phyloP scores from a whole-genome alignment of 164 flowering plant species.

The Tetrastigma voinierianum region DNA sequence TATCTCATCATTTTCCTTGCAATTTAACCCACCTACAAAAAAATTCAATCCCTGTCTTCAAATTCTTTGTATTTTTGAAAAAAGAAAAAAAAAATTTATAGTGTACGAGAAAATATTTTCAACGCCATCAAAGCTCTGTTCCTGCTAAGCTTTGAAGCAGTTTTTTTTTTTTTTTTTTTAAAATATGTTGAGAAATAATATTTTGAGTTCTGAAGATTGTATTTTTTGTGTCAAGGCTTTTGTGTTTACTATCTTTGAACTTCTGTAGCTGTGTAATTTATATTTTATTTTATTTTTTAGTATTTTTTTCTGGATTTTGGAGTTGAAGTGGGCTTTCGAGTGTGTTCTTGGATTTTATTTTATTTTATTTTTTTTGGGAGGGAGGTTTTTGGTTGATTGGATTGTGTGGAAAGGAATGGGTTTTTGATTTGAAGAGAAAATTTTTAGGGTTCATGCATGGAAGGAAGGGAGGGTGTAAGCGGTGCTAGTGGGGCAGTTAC shows the following conservation, averaged over 20 bases:
- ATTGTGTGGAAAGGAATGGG: constrained; percentile 9
- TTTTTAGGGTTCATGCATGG: constrained; percentile 39
- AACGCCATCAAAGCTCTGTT: constrained; percentile 10
- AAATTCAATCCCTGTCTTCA: background rate
- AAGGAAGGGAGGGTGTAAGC: constrained; percentile 48
- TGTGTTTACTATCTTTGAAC: background rate
- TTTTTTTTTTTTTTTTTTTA: no score
- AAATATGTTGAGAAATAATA: no score
- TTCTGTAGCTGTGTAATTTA: background rate
- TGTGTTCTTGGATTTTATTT: background rate
- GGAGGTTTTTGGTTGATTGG: constrained; percentile 1
- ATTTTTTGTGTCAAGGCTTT: constrained; percentile 3
- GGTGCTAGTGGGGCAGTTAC: constrained; percentile 61
- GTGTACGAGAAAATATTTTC: no score
- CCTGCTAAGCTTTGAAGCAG: constrained; percentile 9
- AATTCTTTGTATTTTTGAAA: background rate
- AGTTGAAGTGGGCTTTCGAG: constrained; percentile 7
- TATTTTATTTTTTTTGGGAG: background rate
- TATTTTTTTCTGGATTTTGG: constrained; percentile 9
- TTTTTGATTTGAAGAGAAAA: constrained; percentile 17
- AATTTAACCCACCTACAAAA: background rate
- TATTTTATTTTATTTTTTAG: background rate
- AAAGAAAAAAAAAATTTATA: background rate
- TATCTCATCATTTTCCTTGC: constrained; percentile 15
- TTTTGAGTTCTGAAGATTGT: no score